Base-by-base conservation (phyloP, 2,329 filamentous ascomycete species). In the Aspergillus sojae region DNA sequence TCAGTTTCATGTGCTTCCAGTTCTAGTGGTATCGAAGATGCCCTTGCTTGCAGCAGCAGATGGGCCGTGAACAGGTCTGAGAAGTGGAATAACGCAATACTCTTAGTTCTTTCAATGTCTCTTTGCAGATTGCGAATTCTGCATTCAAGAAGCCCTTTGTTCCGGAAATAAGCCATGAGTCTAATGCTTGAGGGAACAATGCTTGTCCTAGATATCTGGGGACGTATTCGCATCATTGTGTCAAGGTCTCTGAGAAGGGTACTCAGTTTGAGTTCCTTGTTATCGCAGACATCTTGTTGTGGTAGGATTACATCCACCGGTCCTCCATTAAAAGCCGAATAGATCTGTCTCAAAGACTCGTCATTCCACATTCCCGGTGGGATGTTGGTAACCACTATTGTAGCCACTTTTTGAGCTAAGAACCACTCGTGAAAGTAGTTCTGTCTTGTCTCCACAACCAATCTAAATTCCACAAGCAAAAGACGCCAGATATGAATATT, bases 361-460 rank as follows among this genome's bases (percentile, higher is more conserved):
- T 14, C n/a, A n/a, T 61, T 45, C 60, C 45, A 50, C 36, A 43
- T 57, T 16, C 48, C n/a, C 6, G 41, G 21, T 21, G 53, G 75
- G 61, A 77, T 75, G 50, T 74, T 71, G 34, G 73, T 73, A 53
- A 77, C 70, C 34, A 77, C 70, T 57, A 77, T 68, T 10, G 72
- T 75, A 46, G 70, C 72, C 54, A 68, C 70, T 43, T 70, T 73
- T 60, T 69, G 72, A 66, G 62, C 54, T 70, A 72, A 52, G 64
- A 67, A 19, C 16, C 28, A 32, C 11, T 26, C 41, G 30, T 57
- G 30, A 32, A 77, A 55, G 65, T 71, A 76, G 46, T 72, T 65
- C 65, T 73, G 68, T 60, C 74, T 67, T 55, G 72, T 71, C 28
- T 36, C 52, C 54, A 75, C 70, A 59, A 73, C 74, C 57, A 73